These are phyloP conservation scores for Arachis hypogaea DNA, from an alignment of 306 rosid genomes.

Conservation along the genomic window DNA sequence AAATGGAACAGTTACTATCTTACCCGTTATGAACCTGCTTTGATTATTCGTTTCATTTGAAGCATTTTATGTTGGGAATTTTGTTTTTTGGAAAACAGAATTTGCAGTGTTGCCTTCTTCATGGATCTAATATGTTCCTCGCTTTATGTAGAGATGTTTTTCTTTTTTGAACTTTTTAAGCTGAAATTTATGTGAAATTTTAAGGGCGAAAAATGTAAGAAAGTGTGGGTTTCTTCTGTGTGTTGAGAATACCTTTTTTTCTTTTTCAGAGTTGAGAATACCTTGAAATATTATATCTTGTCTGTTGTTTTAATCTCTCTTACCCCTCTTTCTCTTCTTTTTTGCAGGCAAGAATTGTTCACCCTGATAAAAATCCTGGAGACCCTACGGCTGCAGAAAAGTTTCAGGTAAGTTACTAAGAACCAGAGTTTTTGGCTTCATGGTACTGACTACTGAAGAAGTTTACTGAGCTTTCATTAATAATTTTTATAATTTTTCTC, in stretches of 20 bases:
- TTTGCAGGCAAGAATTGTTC: constrained; percentile 83
- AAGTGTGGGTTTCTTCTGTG: background rate
- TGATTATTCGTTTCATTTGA: background rate
- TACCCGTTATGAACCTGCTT: no score
- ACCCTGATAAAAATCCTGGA: constrained; percentile 96
- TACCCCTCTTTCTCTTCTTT: background rate
- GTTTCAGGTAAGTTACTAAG: constrained; percentile 68
- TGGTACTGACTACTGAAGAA: background rate
- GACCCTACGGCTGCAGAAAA: constrained; percentile 89
- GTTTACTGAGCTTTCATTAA: constrained; percentile 7
- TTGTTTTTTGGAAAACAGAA: background rate
- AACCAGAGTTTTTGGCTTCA: constrained; percentile 29
- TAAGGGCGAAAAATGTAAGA: no score
- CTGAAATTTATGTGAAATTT: background rate
- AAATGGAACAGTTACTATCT: constrained; percentile 34
- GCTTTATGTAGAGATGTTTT: background rate
- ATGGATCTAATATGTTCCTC: background rate
- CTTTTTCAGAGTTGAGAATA: no score
- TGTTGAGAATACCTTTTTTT: no score
- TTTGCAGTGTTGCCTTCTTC: background rate
- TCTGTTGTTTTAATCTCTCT: background rate
- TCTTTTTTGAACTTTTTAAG: background rate
- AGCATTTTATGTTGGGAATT: background rate
- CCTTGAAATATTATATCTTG: background rate
- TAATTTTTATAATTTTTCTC: constrained; percentile 2